Evolutionary conservation across 1,284 basidiomycete species (phyloP).

Genomic region (Pholiota adiposa): DNA sequence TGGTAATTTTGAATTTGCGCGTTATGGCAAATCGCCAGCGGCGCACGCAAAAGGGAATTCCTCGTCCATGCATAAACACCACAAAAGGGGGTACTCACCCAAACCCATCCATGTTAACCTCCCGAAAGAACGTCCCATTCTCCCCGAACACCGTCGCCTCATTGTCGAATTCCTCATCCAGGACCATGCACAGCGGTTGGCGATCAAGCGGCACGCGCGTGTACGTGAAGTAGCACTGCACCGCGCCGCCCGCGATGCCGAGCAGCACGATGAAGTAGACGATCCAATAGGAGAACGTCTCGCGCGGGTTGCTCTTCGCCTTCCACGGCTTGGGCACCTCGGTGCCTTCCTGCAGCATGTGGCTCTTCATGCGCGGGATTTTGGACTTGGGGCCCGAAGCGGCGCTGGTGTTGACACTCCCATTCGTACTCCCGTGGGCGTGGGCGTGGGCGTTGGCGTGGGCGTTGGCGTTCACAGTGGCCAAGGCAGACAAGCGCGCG

Average conservation of each 20-base stretch:
- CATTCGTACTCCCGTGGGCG: too few relatives aligned
- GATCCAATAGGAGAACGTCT: constrained; percentile 60
- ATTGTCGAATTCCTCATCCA: constrained; percentile 72
- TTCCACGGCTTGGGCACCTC: constrained; percentile 64
- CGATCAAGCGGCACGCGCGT: constrained; percentile 44
- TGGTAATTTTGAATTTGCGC: not conserved
- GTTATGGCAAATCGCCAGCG: too few relatives aligned
- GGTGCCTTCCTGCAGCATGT: constrained; percentile 36
- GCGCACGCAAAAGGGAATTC: not conserved
- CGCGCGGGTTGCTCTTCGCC: constrained; percentile 51
- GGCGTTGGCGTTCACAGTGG: not conserved
- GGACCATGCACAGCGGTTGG: constrained; percentile 62
- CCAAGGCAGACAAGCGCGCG: constrained; percentile 22
- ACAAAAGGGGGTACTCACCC: constrained; percentile 49
- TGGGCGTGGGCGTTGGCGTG: not conserved
- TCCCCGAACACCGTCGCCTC: constrained; percentile 40
- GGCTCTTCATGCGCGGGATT: constrained; percentile 40
- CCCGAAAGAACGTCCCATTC: constrained; percentile 62
- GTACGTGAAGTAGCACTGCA: constrained; percentile 53
- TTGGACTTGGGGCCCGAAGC: too few relatives aligned
- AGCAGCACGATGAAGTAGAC: constrained; percentile 50
- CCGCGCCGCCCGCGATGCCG: constrained; percentile 48
- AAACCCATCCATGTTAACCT: constrained; percentile 77
- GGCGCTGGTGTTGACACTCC: not conserved
- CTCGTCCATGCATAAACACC: too few relatives aligned